Conservation (phyloP, 495 filamentous ascomycete species). For the Sphaerosporella brunnea region DNA sequence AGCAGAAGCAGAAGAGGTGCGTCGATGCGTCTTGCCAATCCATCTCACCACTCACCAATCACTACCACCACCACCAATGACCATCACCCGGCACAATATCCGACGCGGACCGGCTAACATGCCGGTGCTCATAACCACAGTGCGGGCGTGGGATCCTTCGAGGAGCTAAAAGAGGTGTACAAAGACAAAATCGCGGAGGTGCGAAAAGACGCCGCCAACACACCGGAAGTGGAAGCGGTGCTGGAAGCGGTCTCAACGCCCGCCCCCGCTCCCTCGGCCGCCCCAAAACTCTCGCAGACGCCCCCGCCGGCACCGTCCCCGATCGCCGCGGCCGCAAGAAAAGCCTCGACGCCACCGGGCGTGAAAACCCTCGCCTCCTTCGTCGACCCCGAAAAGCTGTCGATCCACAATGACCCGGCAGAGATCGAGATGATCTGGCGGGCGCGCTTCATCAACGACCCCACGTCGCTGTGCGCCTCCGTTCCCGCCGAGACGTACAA, state of each 20-base stretch:
- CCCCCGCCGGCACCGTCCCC: constrained; percentile 26
- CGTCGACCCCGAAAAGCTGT: constrained; percentile 64
- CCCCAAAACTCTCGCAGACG: constrained; percentile 13
- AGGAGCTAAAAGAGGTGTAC: constrained; percentile 66
- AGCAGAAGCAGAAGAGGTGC: constrained; percentile 61
- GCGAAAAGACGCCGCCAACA: constrained; percentile 26
- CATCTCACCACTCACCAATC: background rate
- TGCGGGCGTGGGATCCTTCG: constrained; percentile 54
- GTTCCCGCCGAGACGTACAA: constrained; percentile 56
- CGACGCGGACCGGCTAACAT: background rate
- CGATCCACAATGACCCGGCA: constrained; percentile 44
- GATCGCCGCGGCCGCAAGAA: constrained; percentile 26
- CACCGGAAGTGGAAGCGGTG: constrained; percentile 15
- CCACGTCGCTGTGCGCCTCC: constrained; percentile 59
- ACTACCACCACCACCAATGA: background rate
- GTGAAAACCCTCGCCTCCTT: constrained; percentile 69
- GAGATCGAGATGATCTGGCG: constrained; percentile 85
- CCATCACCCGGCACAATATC: constrained; percentile 5
- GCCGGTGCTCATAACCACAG: constrained; percentile 28
- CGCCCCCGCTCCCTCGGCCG: constrained; percentile 21
- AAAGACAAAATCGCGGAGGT: constrained; percentile 53
- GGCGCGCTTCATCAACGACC: constrained; percentile 55
- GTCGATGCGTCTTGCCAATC: constrained; percentile 10
- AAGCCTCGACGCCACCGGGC: constrained; percentile 31
- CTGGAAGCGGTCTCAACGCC: constrained; percentile 25